These are phyloP conservation scores for Picea mariana DNA, from an alignment of 83 land plant species.

Conservation along the genomic window DNA sequence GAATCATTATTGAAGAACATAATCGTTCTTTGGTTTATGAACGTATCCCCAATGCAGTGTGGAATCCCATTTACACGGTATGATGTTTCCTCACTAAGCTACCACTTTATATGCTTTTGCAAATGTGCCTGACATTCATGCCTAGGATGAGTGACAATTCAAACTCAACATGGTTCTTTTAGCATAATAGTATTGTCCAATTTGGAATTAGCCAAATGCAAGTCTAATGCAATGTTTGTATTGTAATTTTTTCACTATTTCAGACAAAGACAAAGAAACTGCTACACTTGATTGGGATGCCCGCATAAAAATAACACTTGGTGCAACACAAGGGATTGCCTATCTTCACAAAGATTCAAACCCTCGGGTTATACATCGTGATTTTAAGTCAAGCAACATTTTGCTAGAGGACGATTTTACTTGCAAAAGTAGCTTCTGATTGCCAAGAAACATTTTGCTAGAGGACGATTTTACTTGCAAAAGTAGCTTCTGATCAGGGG, in stretches of 20 bases:
- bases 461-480: slow-evolving; percentile 82
- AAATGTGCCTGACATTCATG: slow-evolving; percentile 9
- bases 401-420: slow-evolving; percentile 70
- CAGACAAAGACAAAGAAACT: slow-evolving; percentile 56
- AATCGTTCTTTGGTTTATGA: slow-evolving; percentile 78
- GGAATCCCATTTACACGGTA: slow-evolving; percentile 87
- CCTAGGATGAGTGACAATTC: not conserved
- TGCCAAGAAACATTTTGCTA: slow-evolving; percentile 66
- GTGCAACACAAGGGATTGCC: no score
- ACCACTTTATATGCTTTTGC: slow-evolving; percentile 21
- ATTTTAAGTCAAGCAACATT: slow-evolving; percentile 79
- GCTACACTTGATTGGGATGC: slow-evolving; percentile 69
- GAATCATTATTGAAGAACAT: slow-evolving; percentile 68
- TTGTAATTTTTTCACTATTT: slow-evolving; percentile 11
- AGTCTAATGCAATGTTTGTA: not conserved
- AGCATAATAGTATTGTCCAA: not conserved
- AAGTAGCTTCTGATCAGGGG: slow-evolving; percentile 69
- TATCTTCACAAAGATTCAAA: no score
- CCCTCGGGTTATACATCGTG: slow-evolving; percentile 73
- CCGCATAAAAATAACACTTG: slow-evolving; percentile 71
- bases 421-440: slow-evolving; percentile 73
- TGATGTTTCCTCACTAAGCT: not conserved
- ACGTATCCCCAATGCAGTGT: slow-evolving; percentile 79
- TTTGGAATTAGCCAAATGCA: not conserved
- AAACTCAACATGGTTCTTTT: not conserved